These are phyloP conservation scores for Mytilinidion resinicola DNA, from an alignment of 495 filamentous ascomycete genomes.

Conservation along the genomic window DNA sequence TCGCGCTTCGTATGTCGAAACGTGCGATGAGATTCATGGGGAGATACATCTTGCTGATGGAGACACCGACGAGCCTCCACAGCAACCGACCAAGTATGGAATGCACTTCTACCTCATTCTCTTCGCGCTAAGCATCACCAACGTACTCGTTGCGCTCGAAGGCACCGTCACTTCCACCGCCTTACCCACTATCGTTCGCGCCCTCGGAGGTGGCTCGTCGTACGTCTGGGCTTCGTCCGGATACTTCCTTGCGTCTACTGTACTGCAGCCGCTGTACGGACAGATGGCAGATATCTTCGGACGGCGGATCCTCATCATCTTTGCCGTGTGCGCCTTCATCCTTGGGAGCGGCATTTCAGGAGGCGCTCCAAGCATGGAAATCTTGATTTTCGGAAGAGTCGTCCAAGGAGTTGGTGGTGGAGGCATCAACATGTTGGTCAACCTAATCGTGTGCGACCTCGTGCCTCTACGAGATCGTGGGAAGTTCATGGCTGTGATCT, in stretches of 20 bases:
- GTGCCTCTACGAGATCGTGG: conserved; percentile 39
- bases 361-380: conserved; percentile 4
- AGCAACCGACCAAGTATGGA: too few relatives aligned
- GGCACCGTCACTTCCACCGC: conserved; percentile 39
- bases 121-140: too few relatives aligned
- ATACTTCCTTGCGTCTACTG: conserved; percentile 23
- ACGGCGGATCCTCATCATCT: conserved; percentile 12
- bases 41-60: too few relatives aligned
- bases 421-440: conserved; percentile 26
- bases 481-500: conserved; percentile 33
- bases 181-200: conserved; percentile 37
- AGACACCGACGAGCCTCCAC: too few relatives aligned
- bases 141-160: conserved; percentile 32
- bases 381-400: conserved; percentile 25
- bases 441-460: conserved; percentile 39
- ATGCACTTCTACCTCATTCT: too few relatives aligned
- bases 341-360: conserved; percentile 18
- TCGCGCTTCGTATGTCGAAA: too few relatives aligned
- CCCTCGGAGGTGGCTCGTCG: conserved; percentile 29
- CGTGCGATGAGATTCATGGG: too few relatives aligned
- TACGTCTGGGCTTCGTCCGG: conserved; percentile 44
- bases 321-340: conserved; percentile 10
- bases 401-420: conserved; percentile 21
- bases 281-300: conserved; percentile 25
- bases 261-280: conserved; percentile 19